Base-by-base conservation (phyloP, 306 rosid genomes). In the Citrullus mucosospermus region DNA sequence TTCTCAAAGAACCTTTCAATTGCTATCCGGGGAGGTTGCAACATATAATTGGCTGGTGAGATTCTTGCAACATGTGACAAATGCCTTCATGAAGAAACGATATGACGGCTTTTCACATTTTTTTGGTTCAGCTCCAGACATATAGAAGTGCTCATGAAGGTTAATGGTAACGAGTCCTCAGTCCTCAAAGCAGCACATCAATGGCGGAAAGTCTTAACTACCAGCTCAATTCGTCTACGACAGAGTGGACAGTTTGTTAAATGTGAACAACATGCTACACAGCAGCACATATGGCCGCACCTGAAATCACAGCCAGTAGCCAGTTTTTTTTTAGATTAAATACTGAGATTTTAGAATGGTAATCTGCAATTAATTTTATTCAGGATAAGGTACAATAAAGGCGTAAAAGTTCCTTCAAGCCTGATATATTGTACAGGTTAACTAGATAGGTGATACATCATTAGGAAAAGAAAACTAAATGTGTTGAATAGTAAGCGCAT, bases 271-370 rank as follows among this genome's bases (percentile, higher is more conserved):
- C 99, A 95, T 48, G 87, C 68, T 70, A 84, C 89, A 73, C 99
- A 95, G 85, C 97, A 95, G 85, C 99, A 95, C 98, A 95, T 95
- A 85, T 95, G 99, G 75, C 99, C 99, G 69, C 99, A 95, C 89
- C 99, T 95, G 87, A 80, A 25, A 72, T 48, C 77, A 72, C 36
- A 88, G 81, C 62, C 65, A 76, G 78, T 76, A 79, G 58, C 76
- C 76, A 46, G 18, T 14, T 70, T 13, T 25, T 25, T 25, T 41
- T 48, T 44, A 15, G 50, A 69, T 22, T 46, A 69, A 44, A 6
- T 68, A 38, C 46, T 28, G 43, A 32, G 69, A 32, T 62, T 6
- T 32, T 62, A 32, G 20, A 32, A 62, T 14, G 44, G 44, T 62
- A 43, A 62, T 32, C 69, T 62, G 20, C 69, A 32, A 67, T n/a